Evolutionary conservation across 495 filamentous ascomycete species (phyloP).

Genomic region (Durotheca rogersii): DNA sequence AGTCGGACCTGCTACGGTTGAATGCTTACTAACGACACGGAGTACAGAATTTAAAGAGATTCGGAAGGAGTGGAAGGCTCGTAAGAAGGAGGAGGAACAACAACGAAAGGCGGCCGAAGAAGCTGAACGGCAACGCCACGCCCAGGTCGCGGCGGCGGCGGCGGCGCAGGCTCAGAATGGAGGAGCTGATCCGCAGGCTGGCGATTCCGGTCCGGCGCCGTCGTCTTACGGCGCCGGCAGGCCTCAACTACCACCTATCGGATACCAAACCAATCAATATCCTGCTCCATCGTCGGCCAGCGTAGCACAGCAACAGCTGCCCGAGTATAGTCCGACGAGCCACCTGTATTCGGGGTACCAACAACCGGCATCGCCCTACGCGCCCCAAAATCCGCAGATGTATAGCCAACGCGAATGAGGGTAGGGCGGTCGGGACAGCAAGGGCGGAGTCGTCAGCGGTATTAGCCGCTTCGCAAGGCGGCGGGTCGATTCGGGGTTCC

Average conservation of each 20-base stretch:
- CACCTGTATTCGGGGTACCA: constrained; percentile 58
- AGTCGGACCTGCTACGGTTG: not conserved
- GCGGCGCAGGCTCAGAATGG: constrained; percentile 38
- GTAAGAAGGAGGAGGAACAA: constrained; percentile 97
- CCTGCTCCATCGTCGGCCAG: constrained; percentile 62
- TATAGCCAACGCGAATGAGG: constrained; percentile 68
- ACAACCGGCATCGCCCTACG: constrained; percentile 73
- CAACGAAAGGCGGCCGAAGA: constrained; percentile 90
- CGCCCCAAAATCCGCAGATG: constrained; percentile 64
- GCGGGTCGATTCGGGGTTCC: too few species aligned
- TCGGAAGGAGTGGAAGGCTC: constrained; percentile 97
- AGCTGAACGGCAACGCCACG: constrained; percentile 68
- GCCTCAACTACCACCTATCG: constrained; percentile 80
- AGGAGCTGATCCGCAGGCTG: constrained; percentile 40
- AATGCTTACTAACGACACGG: constrained; percentile 14
- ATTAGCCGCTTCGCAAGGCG: too few species aligned
- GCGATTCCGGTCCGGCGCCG: constrained; percentile 51
- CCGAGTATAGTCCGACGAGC: constrained; percentile 60
- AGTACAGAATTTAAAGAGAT: constrained; percentile 95
- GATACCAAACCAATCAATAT: constrained; percentile 73
- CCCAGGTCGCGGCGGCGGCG: constrained; percentile 56
- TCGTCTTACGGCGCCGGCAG: constrained; percentile 63
- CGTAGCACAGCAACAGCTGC: constrained; percentile 54
- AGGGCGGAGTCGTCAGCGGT: too few species aligned
- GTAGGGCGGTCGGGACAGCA: too few species aligned